phyloP scores from a whole-genome alignment of 345 rosid species.

The Gossypium australe region DNA sequence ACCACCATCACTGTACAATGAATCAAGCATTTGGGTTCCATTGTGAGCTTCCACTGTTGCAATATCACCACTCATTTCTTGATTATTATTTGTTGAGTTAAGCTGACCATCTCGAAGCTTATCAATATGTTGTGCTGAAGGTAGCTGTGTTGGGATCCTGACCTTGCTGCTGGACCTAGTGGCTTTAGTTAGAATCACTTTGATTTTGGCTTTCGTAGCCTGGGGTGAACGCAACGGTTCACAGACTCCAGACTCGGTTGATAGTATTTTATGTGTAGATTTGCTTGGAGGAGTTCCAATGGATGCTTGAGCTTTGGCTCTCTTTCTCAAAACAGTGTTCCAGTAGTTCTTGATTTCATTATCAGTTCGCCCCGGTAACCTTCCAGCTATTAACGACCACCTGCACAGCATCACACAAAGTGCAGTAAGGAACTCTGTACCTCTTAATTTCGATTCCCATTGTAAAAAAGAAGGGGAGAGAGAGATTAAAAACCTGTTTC shows the following conservation, averaged over 20 bases:
- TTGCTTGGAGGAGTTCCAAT: neutral
- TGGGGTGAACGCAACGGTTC: conserved; percentile 2
- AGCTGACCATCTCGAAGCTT: neutral
- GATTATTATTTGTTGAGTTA: neutral
- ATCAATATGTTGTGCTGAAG: neutral
- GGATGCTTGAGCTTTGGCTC: conserved; percentile 17
- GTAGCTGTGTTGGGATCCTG: conserved; percentile 12
- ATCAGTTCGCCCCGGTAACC: conserved; percentile 1
- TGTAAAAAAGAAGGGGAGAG: neutral
- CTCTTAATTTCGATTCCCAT: too few relatives aligned
- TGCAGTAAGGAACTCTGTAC: too few relatives aligned
- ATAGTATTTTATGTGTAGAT: neutral
- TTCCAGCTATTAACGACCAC: conserved; percentile 8
- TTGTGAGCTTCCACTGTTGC: neutral
- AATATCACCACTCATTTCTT: neutral
- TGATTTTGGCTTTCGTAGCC: neutral
- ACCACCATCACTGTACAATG: neutral
- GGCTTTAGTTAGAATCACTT: conserved; percentile 32
- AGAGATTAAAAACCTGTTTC: neutral
- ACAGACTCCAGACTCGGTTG: neutral
- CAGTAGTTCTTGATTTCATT: conserved; percentile 7
- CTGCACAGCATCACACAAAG: neutral
- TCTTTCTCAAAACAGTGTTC: neutral
- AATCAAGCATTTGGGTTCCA: neutral
- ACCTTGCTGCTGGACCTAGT: conserved; percentile 22